These are phyloP conservation scores for Linnemannia zychae DNA, from an alignment of 192 early-diverging fungal species.

Conservation along the genomic window DNA sequence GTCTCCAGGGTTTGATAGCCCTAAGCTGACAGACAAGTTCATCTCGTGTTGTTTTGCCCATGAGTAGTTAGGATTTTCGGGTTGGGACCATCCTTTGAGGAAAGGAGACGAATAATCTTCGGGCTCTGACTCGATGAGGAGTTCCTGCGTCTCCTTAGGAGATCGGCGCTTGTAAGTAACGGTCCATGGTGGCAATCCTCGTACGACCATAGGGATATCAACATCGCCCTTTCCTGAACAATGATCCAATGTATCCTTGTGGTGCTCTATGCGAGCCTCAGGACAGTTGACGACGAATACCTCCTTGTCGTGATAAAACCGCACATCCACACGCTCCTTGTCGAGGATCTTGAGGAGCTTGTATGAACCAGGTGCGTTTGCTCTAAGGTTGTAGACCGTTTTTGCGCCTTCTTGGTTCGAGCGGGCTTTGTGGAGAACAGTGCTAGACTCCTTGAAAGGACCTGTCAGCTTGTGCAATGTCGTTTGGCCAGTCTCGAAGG, in stretches of 20 bases:
- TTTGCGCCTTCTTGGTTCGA: constrained; percentile 22
- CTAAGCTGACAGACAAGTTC: constrained; percentile 42
- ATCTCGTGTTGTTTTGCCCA: constrained; percentile 52
- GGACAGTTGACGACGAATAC: constrained; percentile 45
- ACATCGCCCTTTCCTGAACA: constrained; percentile 49
- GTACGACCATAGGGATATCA: constrained; percentile 34
- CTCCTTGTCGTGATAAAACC: constrained; percentile 36
- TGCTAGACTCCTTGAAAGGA: constrained; percentile 40
- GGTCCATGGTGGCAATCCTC: constrained; percentile 44
- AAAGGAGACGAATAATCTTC: constrained; percentile 40
- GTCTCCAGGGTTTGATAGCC: constrained; percentile 30
- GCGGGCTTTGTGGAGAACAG: constrained; percentile 23
- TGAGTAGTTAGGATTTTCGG: constrained; percentile 27
- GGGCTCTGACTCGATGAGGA: constrained; percentile 38
- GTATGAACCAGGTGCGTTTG: constrained; percentile 27
- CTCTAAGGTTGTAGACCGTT: constrained; percentile 29
- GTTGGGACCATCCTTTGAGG: constrained; percentile 41
- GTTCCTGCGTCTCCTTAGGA: constrained; percentile 15
- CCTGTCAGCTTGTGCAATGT: constrained; percentile 17
- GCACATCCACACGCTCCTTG: constrained; percentile 41
- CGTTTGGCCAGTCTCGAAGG: constrained; percentile 38
- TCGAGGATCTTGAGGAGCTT: constrained; percentile 30
- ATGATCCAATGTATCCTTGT: constrained; percentile 30
- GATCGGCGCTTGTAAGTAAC: constrained; percentile 32
- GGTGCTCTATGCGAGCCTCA: constrained; percentile 35